Base-by-base conservation (phyloP, 345 rosid genomes). In the Sonneratia alba region DNA sequence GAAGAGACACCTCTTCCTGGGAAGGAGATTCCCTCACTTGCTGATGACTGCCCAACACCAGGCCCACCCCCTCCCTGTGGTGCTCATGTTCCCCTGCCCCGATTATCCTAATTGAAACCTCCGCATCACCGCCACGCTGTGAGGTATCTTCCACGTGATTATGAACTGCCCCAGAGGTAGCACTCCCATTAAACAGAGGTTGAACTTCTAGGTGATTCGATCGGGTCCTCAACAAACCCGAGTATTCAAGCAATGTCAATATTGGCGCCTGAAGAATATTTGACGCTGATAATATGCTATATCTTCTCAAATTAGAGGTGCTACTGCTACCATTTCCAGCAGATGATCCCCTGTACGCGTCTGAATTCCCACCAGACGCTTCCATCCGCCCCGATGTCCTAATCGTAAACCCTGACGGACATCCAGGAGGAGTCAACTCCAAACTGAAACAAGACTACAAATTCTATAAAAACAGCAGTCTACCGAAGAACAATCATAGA, bases 51-150 rank as follows among this genome's bases (percentile, higher is more conserved):
- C 86, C 93, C 16, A 79, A 84, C 66, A 87, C 91, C 71, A 85
- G 73, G 48, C 86, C 90, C 43, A 82, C 73, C 42, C 74, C 73
- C 19, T 87, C 97, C 71, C 81, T 80, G 11, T 79, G 81, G 19
- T 73, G 75, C 36, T 87, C 98, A 13, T 87, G 97, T 63, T 92
- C 98, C 10, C 80, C 94, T 3, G 88, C 85, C n/a, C 91, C 98
- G 36, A 96, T 89, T 34, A 96, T 96, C 87, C 97, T 85, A 75
- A 96, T 96, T 14, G 99, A 79, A 72, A 96, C 98, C 87, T 96
- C 98, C 38, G 91, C 97, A 51, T 73, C 86, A 73, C 77, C 81
- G 72, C 78, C 45, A 7, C 63, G 48, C 32, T 47, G 62, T 0
- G 87, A 0, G 12, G 97, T 81, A 79, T 76, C 89, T 67, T 88